A percentile compares a stretch with the other conserved stretches of the same genome.
phyloP scores from a whole-genome alignment of 176 grass and related monocot genomes.

The Bothriochloa decipiens region DNA sequence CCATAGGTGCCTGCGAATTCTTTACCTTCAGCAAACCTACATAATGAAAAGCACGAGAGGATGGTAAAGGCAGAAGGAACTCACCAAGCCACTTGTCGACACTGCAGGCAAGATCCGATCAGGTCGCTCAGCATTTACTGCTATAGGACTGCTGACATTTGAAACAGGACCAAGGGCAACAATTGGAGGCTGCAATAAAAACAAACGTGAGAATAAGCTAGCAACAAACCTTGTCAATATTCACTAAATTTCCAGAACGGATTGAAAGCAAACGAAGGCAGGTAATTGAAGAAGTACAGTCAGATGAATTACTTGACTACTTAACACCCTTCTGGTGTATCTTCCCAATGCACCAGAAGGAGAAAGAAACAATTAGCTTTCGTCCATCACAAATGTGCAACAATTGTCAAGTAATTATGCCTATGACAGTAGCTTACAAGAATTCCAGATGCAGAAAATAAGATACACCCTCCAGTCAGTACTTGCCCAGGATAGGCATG shows the following conservation, averaged over 20 bases:
- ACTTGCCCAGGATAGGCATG: no score
- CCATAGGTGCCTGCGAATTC: conserved; percentile 74
- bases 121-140: conserved; percentile 74
- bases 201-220: conserved; percentile 24
- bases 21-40: conserved; percentile 40
- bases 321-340: background rate
- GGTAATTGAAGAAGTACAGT: conserved; percentile 10
- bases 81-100: conserved; percentile 90
- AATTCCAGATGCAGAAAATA: background rate
- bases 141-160: conserved; percentile 87
- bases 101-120: conserved; percentile 86
- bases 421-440: background rate
- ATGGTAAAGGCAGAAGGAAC: conserved; percentile 33
- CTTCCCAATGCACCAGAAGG: background rate
- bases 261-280: conserved; percentile 17
- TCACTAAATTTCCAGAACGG: conserved; percentile 20
- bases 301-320: background rate
- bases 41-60: conserved; percentile 26
- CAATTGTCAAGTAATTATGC: background rate
- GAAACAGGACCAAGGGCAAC: conserved; percentile 73
- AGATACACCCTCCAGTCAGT: background rate
- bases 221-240: conserved; percentile 2
- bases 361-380: background rate
- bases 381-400: background rate
- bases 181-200: conserved; percentile 73